These are phyloP conservation scores for Plasmodium vinckei DNA, from an alignment of 169 alveolate genomes.

Conservation along the genomic window DNA sequence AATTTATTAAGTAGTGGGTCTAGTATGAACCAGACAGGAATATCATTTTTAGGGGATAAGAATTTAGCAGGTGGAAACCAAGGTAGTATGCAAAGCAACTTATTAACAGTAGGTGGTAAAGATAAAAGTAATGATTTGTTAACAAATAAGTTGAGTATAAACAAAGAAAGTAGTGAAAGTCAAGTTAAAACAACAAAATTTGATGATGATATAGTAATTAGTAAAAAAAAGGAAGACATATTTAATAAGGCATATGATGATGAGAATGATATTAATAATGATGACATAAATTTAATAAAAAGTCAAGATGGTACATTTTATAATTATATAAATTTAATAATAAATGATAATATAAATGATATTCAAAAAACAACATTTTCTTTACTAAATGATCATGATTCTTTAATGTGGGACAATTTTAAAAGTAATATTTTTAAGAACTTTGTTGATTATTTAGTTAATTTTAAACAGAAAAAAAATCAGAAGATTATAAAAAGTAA, in stretches of 20 bases:
- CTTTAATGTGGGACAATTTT: constrained; percentile 74
- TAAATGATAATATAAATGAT: constrained; percentile 72
- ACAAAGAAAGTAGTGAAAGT: constrained; percentile 15
- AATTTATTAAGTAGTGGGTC: no score
- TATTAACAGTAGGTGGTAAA: background rate
- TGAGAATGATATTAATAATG: constrained; percentile 32
- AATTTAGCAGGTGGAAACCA: background rate
- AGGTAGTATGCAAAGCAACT: background rate
- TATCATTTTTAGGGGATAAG: background rate
- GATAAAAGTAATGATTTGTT: background rate
- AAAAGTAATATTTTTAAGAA: constrained; percentile 65
- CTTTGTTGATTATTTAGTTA: constrained; percentile 62
- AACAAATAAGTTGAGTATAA: constrained; percentile 22
- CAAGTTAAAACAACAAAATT: background rate
- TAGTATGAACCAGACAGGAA: no score
- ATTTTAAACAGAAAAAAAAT: constrained; percentile 54
- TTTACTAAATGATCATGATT: constrained; percentile 74
- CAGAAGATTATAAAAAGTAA: constrained; percentile 48
- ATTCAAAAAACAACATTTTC: constrained; percentile 74
- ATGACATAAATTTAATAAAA: background rate
- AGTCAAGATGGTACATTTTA: constrained; percentile 39
- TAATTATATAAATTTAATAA: constrained; percentile 68
- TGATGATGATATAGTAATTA: constrained; percentile 38
- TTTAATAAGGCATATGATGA: constrained; percentile 23
- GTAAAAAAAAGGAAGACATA: constrained; percentile 39